Evolutionary conservation across 1,139 yeast species (phyloP).

Genomic region (Blastobotrys raffinosifermentans): DNA sequence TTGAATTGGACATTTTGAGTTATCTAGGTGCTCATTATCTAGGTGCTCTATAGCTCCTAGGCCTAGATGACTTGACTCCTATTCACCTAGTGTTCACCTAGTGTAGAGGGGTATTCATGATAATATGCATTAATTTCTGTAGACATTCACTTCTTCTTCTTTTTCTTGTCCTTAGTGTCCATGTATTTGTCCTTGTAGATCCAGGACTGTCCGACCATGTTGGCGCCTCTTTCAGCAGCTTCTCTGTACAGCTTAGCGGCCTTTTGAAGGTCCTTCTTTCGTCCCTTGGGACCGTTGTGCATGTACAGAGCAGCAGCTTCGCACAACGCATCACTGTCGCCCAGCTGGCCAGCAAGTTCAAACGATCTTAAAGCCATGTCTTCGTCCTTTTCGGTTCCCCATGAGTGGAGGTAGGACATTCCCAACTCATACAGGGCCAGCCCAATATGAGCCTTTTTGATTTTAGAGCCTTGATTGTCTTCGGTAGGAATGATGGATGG

Average conservation of each 20-base stretch:
- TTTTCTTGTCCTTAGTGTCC: conserved; percentile 23
- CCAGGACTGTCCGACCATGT: conserved; percentile 70
- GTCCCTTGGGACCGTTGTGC: conserved; percentile 45
- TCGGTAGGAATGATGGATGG: conserved; percentile 1
- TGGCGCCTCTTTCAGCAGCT: conserved; percentile 60
- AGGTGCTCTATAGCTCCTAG: no score
- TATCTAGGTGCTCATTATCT: neutral
- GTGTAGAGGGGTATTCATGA: no score
- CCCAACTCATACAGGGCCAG: conserved; percentile 57
- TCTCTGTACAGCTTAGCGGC: conserved; percentile 72
- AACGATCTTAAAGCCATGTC: conserved; percentile 52
- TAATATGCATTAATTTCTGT: no score
- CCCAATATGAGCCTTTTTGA: conserved; percentile 31
- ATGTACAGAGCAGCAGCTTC: conserved; percentile 69
- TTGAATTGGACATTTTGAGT: no score
- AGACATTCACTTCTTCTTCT: conserved; percentile 12
- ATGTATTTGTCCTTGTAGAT: conserved; percentile 67
- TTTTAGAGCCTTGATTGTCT: conserved; percentile 14
- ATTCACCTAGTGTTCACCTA: no score
- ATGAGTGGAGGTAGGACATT: conserved; percentile 50
- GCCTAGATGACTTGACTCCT: no score
- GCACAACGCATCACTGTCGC: conserved; percentile 63
- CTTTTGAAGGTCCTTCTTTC: conserved; percentile 53
- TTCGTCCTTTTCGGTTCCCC: conserved; percentile 56
- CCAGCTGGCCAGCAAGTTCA: conserved; percentile 64